Evolutionary conservation across 306 rosid species (phyloP), one percentile per base, ranked within the genome.

Genomic region (Aeschynomene evenia): DNA sequence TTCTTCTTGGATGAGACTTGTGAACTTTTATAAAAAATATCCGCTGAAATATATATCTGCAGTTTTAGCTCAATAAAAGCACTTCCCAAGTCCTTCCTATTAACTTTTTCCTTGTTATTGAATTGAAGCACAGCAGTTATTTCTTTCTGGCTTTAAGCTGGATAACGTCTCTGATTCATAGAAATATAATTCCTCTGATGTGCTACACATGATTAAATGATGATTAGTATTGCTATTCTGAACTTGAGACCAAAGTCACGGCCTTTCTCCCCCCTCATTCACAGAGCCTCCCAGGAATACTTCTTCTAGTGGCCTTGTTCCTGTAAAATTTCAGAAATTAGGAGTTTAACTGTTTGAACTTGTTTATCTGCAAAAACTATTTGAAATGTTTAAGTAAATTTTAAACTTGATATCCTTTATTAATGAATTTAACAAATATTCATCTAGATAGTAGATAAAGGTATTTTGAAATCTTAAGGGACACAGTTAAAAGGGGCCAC

Each of bases 11-110:
- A 50, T 59, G 26, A 71, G 29, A 46, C 67, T 42, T 46, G 28
- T 46, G 48, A 64, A 70, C 63, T 60, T 74, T 28, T 53, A 34
- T 24, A 14, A 73, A n/a, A n/a, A n/a, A n/a, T n/a, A n/a, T n/a
- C 28, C 56, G n/a, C 63, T 49, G 49, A 63, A 48, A 57, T 56
- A 63, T 73, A 13, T 11, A 24, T 51, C 4, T 62, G 53, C 3
- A 22, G 37, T 55, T 66, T 61, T 45, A 0, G 68, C 57, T 20
- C 36, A 60, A 13, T 20, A 14, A 75, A 48, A 23, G 43, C 43
- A 19, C 37, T 40, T 29, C 29, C 65, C 46, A 6, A 12, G 43
- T 40, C 18, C 60, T 59, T 59, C 14, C 4, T n/a, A 40, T 72
- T 52, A 33, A 0, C 34, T 13, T 55, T 7, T 13, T 37, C 48